These are phyloP conservation scores for Lecanosticta acicola DNA, from an alignment of 2,329 filamentous ascomycete genomes.

Conservation along the genomic window DNA sequence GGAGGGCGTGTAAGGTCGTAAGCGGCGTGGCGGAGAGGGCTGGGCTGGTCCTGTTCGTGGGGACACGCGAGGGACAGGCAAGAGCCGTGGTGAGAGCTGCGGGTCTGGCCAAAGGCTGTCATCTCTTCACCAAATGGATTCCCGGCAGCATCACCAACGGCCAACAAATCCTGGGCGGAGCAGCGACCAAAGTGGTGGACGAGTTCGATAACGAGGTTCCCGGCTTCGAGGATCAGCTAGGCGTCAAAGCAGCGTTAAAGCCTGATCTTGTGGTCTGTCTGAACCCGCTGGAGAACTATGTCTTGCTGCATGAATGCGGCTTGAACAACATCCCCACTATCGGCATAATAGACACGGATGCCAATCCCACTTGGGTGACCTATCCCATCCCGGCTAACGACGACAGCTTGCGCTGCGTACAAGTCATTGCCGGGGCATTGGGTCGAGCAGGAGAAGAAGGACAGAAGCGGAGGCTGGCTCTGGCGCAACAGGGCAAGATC, in stretches of 20 bases:
- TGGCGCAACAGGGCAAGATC: conserved; percentile 57
- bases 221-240: conserved; percentile 62
- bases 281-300: conserved; percentile 89
- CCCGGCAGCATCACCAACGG: conserved; percentile 90
- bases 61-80: conserved; percentile 76
- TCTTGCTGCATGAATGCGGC: conserved; percentile 85
- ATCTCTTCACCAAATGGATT: conserved; percentile 89
- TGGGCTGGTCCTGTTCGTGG: conserved; percentile 84
- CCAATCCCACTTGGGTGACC: conserved; percentile 86
- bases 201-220: conserved; percentile 59
- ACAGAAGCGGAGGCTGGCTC: conserved; percentile 58
- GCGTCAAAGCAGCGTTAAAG: conserved; percentile 60
- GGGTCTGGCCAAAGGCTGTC: conserved; percentile 69
- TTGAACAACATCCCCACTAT: conserved; percentile 86
- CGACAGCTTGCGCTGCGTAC: conserved; percentile 79
- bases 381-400: conserved; percentile 97
- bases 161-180: conserved; percentile 73
- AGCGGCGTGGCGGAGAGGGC: conserved; percentile 77
- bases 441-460: conserved; percentile 79
- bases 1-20: conserved; percentile 89
- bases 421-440: conserved; percentile 77
- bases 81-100: conserved; percentile 76
- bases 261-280: conserved; percentile 89
- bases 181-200: conserved; percentile 69
- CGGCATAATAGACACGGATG: conserved; percentile 89